Evolutionary conservation across 2,329 filamentous ascomycete genomes (phyloP).

Genomic region (Scytalidium sp.): DNA sequence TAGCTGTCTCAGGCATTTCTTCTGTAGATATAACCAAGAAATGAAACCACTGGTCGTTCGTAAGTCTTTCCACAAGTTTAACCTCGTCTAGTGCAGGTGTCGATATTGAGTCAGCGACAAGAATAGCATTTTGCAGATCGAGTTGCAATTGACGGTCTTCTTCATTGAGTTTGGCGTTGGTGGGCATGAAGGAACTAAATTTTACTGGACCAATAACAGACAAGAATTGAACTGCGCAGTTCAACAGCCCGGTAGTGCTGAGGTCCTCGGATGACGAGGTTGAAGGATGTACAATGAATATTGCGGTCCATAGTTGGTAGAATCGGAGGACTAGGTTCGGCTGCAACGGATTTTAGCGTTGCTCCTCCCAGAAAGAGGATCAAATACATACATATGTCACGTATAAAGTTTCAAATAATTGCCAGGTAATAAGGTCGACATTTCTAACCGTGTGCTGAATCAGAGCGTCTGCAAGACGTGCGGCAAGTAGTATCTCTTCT

Average conservation of each 20-base stretch:
- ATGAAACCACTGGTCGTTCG: constrained; percentile 2
- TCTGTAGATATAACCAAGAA: too few species aligned
- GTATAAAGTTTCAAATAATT: too few species aligned
- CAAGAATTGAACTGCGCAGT: constrained; percentile 3
- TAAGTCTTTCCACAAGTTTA: constrained; percentile 6
- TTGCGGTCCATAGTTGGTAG: too few species aligned
- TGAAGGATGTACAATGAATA: constrained; percentile 2
- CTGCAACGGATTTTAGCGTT: too few species aligned
- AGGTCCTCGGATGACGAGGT: constrained; percentile 2
- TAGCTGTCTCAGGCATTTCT: too few species aligned
- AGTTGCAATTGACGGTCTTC: constrained; percentile 4
- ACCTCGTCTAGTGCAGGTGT: constrained; percentile 3
- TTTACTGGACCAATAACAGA: constrained; percentile 3
- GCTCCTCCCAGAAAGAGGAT: too few species aligned
- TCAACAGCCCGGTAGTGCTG: constrained; percentile 1
- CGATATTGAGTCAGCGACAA: constrained; percentile 3
- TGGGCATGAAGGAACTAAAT: neutral
- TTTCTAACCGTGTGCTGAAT: too few species aligned
- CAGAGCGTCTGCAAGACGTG: too few species aligned
- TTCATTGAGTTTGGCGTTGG: neutral
- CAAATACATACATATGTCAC: too few species aligned
- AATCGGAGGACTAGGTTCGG: too few species aligned
- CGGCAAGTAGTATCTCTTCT: too few species aligned
- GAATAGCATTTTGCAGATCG: constrained; percentile 5
- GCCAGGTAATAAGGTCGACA: too few species aligned